phyloP scores from a whole-genome alignment of 192 early-diverging fungal species.

The Rhizophagus sp. region DNA sequence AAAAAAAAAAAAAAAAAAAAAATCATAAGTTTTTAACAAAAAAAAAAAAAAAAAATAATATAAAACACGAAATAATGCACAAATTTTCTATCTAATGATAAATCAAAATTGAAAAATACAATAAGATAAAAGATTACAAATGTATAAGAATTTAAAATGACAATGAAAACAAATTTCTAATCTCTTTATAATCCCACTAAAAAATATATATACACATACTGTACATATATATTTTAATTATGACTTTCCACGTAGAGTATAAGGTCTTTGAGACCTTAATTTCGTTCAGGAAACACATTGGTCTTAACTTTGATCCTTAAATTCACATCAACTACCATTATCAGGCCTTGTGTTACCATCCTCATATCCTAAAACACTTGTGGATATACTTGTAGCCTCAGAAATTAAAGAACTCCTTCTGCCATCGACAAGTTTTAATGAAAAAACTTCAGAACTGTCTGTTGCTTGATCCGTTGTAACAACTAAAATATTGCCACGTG shows the following conservation, averaged over 20 bases:
- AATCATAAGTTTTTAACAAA: too few relatives aligned
- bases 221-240: too few relatives aligned
- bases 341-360: background rate
- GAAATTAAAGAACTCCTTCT: constrained; percentile 4
- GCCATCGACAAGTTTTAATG: constrained; percentile 19
- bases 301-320: background rate
- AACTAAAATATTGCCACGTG: constrained; percentile 23
- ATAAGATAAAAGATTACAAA: background rate
- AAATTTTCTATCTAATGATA: background rate
- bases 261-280: too few relatives aligned
- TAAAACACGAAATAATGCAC: background rate
- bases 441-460: constrained; percentile 28
- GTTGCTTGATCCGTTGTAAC: constrained; percentile 19
- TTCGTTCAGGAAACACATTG: too few relatives aligned
- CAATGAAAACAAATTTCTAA: background rate
- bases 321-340: background rate
- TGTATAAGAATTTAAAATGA: background rate
- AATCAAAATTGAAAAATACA: background rate
- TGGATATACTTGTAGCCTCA: constrained; percentile 15
- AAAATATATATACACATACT: too few relatives aligned
- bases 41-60: background rate
- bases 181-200: background rate
- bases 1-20: too few relatives aligned
- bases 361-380: background rate
- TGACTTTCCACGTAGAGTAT: too few relatives aligned